Conservation (phyloP, 331 rosid species). For the Pyracantha coccinea region DNA sequence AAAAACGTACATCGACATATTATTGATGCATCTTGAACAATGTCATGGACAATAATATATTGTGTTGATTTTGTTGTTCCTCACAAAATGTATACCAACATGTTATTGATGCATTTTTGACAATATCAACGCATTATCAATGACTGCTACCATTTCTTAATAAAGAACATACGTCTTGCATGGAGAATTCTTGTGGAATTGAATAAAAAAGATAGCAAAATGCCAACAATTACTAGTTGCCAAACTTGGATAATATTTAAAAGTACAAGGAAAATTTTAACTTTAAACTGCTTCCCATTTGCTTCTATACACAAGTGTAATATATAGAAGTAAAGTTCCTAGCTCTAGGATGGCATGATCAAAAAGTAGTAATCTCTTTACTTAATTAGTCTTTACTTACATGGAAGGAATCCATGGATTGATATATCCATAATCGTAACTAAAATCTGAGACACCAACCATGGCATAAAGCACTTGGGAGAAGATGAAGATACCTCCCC, state of each 20-base stretch:
- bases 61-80: background rate
- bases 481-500: conserved; percentile 47
- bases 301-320: background rate
- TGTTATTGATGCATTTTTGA: too few relatives aligned
- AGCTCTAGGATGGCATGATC: background rate
- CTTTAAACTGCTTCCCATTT: background rate
- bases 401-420: background rate
- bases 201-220: background rate
- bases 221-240: background rate
- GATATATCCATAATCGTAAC: conserved; percentile 33
- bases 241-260: background rate
- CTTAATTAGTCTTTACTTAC: background rate
- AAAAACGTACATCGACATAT: too few relatives aligned
- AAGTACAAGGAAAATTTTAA: background rate
- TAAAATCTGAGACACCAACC: conserved; percentile 62
- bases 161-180: too few relatives aligned
- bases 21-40: background rate
- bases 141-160: too few relatives aligned
- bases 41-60: too few relatives aligned
- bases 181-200: too few relatives aligned
- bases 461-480: conserved; percentile 76
- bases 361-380: background rate
- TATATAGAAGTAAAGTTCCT: background rate
- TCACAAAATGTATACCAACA: background rate
- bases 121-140: too few relatives aligned